These are phyloP conservation scores for Diplogelasinospora grovesii DNA, from an alignment of 495 filamentous ascomycete genomes.

Conservation along the genomic window DNA sequence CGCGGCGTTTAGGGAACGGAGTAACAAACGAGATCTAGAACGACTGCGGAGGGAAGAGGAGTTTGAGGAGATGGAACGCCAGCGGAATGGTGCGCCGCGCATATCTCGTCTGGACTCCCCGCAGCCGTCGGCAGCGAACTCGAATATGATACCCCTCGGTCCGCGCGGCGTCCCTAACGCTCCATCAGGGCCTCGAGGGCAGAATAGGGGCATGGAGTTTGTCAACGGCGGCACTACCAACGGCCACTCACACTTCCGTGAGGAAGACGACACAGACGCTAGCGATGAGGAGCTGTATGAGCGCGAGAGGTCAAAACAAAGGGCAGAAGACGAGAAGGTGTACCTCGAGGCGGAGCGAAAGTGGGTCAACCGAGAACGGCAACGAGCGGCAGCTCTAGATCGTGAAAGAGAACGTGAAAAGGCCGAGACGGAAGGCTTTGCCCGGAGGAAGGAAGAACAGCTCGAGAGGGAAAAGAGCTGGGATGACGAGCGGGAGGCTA, in stretches of 20 bases:
- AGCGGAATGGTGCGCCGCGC: conserved; percentile 57
- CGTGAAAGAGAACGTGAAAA: conserved; percentile 73
- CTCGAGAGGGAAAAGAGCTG: conserved; percentile 71
- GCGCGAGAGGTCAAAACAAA: conserved; percentile 61
- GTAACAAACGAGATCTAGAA: conserved; percentile 80
- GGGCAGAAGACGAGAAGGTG: conserved; percentile 68
- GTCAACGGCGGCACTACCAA: conserved; percentile 72
- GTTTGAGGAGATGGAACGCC: conserved; percentile 78
- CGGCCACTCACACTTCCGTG: conserved; percentile 45
- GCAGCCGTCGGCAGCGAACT: conserved; percentile 58
- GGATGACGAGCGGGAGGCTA: conserved; percentile 79
- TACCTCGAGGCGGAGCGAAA: conserved; percentile 82
- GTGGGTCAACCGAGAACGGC: conserved; percentile 84
- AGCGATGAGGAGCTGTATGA: conserved; percentile 81
- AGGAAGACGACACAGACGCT: conserved; percentile 85
- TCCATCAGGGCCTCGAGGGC: conserved; percentile 70
- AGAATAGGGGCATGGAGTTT: conserved; percentile 60
- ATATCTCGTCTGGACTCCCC: conserved; percentile 66
- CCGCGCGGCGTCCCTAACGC: conserved; percentile 72
- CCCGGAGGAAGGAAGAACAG: conserved; percentile 47
- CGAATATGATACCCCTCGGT: conserved; percentile 64
- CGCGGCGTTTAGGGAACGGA: conserved; percentile 84
- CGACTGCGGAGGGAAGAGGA: conserved; percentile 83
- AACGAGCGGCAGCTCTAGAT: conserved; percentile 73
- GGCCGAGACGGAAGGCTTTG: conserved; percentile 64